Conservation (phyloP, 2,329 filamentous ascomycete species). For the Periconia sp. region DNA sequence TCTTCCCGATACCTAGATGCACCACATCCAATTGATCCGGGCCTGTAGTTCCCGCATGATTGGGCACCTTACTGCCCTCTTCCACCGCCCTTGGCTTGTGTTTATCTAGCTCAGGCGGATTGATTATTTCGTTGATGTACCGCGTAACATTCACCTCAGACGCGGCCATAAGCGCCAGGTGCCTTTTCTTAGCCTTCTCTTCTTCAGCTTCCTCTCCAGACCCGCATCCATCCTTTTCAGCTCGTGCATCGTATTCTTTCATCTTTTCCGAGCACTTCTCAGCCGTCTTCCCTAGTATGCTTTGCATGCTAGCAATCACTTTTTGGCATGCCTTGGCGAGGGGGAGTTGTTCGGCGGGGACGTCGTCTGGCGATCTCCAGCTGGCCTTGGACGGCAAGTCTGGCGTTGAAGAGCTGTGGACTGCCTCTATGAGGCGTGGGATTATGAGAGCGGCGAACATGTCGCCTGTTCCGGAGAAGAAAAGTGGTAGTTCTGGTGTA, state of each 20-base stretch:
- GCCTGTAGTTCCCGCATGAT: constrained; percentile 17
- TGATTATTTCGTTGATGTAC: constrained; percentile 70
- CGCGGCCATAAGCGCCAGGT: constrained; percentile 79
- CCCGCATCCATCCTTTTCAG: constrained; percentile 53
- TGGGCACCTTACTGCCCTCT: constrained; percentile 17
- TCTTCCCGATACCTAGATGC: constrained; percentile 25
- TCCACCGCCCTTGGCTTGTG: constrained; percentile 59
- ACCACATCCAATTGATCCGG: constrained; percentile 30
- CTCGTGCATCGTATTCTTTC: constrained; percentile 52
- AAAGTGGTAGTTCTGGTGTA: constrained; percentile 86
- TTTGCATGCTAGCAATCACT: constrained; percentile 92
- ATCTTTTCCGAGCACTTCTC: constrained; percentile 71
- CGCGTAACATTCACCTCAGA: constrained; percentile 85
- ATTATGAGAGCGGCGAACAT: constrained; percentile 97
- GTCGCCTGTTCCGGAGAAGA: constrained; percentile 95
- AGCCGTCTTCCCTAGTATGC: constrained; percentile 73
- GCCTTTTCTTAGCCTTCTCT: constrained; percentile 62
- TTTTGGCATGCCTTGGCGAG: constrained; percentile 83
- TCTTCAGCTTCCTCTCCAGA: constrained; percentile 50
- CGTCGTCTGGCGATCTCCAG: constrained; percentile 80
- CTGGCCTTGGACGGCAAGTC: constrained; percentile 61
- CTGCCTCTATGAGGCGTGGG: constrained; percentile 84
- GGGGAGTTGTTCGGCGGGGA: constrained; percentile 73
- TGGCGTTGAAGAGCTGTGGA: constrained; percentile 52
- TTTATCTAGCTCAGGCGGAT: constrained; percentile 70